Evolutionary conservation across 805 yeast genomes (phyloP), one percentile per base, ranked within the genome.

Genomic region (Lachancea dasiensis): DNA sequence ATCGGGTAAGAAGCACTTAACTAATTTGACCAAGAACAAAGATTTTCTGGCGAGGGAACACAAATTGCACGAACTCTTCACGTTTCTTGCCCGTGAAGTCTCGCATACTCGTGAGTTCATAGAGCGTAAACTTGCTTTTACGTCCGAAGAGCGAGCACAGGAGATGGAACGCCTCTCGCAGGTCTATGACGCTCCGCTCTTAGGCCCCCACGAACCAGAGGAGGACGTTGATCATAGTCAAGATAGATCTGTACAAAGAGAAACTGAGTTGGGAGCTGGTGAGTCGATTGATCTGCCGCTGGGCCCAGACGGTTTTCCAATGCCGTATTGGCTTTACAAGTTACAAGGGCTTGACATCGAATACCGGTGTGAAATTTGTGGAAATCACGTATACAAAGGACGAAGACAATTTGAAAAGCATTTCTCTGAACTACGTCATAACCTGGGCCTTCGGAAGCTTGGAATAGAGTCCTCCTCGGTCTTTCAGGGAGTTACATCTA

Each of bases 291-390:
- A 80, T 39, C 58, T 85, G 39, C 95, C 95, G 0, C 36, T 85
- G 0, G 97, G 95, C 0, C 73, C 84, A 14, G 97, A 89, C 60
- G 97, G 97, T 0, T 73, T 71, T 27, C 97, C 97, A 1, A 86
- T 92, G 20, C 98, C 98, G 1, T 77, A 70, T 38, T 92, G 98
- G 98, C 66, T 92, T 20, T 89, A 77, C 68, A 92, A 89, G 58
- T 65, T 89, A 31, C 87, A 86, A 51, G 98, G 98, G 0, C 67
- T 89, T 8, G 83, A 83, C 39, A 70, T 75, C 29, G 75, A 73
- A 36, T 85, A 77, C 49, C 51, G 61, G 1, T 92, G 98, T 58
- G 97, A 92, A 60, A 74, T 92, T 6, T 92, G 98, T 56, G 94
- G 95, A 4, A 78, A 84, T 50, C 58, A 62, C 22, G 63, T 66